phyloP scores from a whole-genome alignment of 139 green algal genomes.

The Chlamydomonas schloesseri region DNA sequence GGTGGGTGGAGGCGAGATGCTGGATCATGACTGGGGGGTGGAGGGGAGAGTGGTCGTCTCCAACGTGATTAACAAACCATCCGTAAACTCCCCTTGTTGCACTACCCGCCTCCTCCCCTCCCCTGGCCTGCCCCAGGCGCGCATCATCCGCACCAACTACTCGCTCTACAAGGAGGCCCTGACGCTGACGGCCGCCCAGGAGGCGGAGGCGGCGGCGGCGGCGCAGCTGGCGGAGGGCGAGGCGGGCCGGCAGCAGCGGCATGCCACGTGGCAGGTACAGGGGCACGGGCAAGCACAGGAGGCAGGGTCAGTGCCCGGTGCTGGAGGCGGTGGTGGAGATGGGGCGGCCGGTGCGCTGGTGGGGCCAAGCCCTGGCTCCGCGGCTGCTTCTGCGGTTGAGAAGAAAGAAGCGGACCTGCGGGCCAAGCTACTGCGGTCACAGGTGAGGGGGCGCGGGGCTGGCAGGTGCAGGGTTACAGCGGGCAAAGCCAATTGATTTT shows the following conservation, averaged over 20 bases:
- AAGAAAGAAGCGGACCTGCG: background rate
- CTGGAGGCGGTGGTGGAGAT: too few species aligned
- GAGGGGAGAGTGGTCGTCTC: too few species aligned
- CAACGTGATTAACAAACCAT: too few species aligned
- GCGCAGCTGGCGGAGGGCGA: too few species aligned
- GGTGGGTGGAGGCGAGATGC: too few species aligned
- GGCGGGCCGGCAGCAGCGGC: background rate
- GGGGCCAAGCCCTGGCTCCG: background rate
- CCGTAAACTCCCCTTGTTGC: too few species aligned
- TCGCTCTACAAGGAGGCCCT: constrained; percentile 55
- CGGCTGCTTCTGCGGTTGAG: too few species aligned
- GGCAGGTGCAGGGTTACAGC: too few species aligned
- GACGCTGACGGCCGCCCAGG: constrained; percentile 42
- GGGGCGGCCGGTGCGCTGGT: background rate
- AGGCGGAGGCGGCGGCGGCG: background rate
- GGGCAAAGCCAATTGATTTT: too few species aligned
- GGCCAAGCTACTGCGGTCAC: background rate
- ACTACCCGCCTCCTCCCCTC: too few species aligned
- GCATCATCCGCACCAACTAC: constrained; percentile 59
- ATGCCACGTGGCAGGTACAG: background rate
- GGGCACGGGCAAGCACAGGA: background rate
- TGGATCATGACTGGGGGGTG: too few species aligned
- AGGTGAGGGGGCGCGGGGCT: too few species aligned
- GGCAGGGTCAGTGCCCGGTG: background rate
- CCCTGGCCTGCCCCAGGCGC: background rate